Conservation (phyloP, 352 stramenopile species). For the Phytophthora colocasiae region DNA sequence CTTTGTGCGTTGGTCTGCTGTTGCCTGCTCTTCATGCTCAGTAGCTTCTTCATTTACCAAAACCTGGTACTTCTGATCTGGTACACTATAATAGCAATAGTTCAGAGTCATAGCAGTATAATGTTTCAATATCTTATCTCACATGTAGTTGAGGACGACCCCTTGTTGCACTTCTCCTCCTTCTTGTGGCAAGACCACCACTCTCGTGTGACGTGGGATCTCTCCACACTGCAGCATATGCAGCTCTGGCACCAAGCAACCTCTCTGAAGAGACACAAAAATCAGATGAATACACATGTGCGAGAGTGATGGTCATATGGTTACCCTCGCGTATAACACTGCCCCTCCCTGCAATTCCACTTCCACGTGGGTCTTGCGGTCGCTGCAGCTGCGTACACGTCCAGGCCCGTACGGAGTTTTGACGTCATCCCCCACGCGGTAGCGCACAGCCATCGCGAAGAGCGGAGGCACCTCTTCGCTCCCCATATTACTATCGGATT, state of each 20-base stretch:
- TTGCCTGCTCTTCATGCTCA: neutral
- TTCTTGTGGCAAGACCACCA: conserved; percentile 25
- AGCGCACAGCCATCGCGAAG: conserved; percentile 76
- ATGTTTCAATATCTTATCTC: neutral
- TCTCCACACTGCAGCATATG: conserved; percentile 77
- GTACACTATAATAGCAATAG: conserved; percentile 21
- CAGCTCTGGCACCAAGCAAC: conserved; percentile 65
- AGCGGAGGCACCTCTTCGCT: conserved; percentile 64
- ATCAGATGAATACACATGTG: too few relatives aligned
- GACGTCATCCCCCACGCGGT: conserved; percentile 65
- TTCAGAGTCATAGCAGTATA: conserved; percentile 1
- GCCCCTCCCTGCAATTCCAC: conserved; percentile 56
- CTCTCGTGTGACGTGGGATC: conserved; percentile 58
- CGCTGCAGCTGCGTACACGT: conserved; percentile 50
- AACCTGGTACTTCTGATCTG: conserved; percentile 44
- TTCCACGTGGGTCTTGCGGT: conserved; percentile 61
- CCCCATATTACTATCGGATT: conserved; percentile 18
- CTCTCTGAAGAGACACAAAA: conserved; percentile 38
- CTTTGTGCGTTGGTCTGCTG: conserved; percentile 23
- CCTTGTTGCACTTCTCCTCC: neutral
- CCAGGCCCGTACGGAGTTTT: conserved; percentile 72
- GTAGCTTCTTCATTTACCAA: neutral
- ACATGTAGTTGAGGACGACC: conserved; percentile 40
- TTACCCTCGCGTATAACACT: conserved; percentile 65
- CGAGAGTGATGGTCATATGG: neutral